phyloP scores from a whole-genome alignment of 2,329 filamentous ascomycete genomes.

The Alternaria postmessia region DNA sequence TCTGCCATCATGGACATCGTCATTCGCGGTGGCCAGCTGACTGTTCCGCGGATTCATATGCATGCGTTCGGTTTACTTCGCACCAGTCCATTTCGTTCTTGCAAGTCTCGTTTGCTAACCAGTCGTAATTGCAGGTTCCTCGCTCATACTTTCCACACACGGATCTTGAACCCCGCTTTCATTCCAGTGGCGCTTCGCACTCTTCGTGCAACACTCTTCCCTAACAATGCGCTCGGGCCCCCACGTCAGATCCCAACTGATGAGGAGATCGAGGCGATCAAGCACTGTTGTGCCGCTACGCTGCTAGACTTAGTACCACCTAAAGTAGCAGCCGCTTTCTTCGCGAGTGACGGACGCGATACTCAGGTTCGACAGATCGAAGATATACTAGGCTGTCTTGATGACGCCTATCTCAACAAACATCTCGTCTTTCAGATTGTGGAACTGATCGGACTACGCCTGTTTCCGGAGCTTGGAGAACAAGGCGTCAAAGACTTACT shows the following conservation, averaged over 20 bases:
- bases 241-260: conserved; percentile 67
- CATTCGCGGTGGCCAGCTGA: conserved; percentile 33
- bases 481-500: conserved; percentile 75
- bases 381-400: conserved; percentile 74
- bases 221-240: conserved; percentile 78
- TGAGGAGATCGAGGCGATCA: conserved; percentile 68
- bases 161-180: conserved; percentile 54
- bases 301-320: conserved; percentile 59
- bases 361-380: conserved; percentile 67
- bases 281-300: conserved; percentile 71
- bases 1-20: conserved; percentile 10
- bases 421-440: conserved; percentile 84
- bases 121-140: conserved; percentile 52
- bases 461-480: conserved; percentile 85
- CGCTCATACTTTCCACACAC: conserved; percentile 54
- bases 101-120: conserved; percentile 37
- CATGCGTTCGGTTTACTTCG: conserved; percentile 28
- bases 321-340: conserved; percentile 48
- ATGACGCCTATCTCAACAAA: conserved; percentile 89
- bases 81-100: conserved; percentile 33
- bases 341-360: conserved; percentile 52
- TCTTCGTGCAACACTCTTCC: conserved; percentile 82
- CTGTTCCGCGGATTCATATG: conserved; percentile 30
- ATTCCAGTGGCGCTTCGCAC: conserved; percentile 66
- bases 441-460: conserved; percentile 79